Percentiles rank a stretch among this genome's conserved stretches.
Conservation (phyloP, 495 filamentous ascomycete genomes). For the Neurospora sublineolata region DNA sequence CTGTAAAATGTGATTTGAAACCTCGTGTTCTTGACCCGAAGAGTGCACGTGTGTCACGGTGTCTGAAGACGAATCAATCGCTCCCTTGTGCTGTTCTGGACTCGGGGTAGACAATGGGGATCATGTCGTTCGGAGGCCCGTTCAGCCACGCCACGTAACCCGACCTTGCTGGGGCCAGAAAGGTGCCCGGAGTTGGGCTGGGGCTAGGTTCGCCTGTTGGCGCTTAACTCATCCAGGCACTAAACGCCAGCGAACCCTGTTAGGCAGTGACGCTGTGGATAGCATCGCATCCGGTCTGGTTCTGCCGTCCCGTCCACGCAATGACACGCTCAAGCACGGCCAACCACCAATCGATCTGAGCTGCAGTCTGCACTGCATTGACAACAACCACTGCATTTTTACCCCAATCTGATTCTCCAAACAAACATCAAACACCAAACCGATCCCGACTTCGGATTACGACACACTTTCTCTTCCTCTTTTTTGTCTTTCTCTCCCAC, state of each 20-base stretch:
- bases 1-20: background rate
- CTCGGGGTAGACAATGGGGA: background rate
- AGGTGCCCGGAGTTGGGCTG: background rate
- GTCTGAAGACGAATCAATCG: background rate
- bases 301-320: background rate
- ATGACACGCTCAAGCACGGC: background rate
- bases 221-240: background rate
- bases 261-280: background rate
- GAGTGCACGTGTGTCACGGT: background rate
- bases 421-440: background rate
- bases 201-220: background rate
- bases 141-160: background rate
- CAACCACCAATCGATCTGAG: background rate
- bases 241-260: background rate
- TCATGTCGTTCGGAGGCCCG: background rate
- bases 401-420: background rate
- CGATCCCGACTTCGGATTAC: background rate
- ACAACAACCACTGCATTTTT: background rate
- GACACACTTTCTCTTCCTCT: background rate
- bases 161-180: background rate
- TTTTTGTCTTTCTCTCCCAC: background rate
- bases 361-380: background rate
- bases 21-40: background rate
- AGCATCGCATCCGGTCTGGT: background rate
- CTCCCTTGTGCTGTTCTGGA: background rate